phyloP scores from a whole-genome alignment of 768 basidiomycete genomes.

The Lactarius tabidus region DNA sequence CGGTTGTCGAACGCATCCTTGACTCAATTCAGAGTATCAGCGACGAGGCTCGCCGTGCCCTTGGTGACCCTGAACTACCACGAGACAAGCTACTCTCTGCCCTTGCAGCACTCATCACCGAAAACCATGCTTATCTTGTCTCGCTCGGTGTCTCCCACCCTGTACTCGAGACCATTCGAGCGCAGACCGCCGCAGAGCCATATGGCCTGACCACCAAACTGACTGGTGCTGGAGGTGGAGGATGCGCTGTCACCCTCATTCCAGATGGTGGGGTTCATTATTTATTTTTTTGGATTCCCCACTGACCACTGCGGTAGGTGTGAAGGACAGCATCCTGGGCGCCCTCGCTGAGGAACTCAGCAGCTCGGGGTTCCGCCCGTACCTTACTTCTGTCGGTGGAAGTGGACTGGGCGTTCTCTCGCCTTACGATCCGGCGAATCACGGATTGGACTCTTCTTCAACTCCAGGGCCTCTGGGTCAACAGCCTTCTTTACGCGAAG shows the following conservation, averaged over 20 bases:
- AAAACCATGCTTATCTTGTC: conserved; percentile 86
- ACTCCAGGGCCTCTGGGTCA: conserved; percentile 29
- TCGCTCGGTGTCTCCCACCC: conserved; percentile 90
- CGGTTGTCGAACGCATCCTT: conserved; percentile 71
- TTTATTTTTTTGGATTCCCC: conserved; percentile 2
- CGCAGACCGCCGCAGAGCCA: conserved; percentile 58
- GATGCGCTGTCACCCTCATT: conserved; percentile 93
- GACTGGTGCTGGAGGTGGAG: conserved; percentile 97
- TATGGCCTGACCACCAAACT: conserved; percentile 85
- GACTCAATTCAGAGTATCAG: conserved; percentile 80
- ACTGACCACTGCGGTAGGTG: conserved; percentile 46
- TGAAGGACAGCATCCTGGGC: conserved; percentile 54
- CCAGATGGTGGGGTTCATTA: conserved; percentile 70
- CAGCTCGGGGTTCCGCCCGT: conserved; percentile 68
- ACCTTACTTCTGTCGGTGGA: conserved; percentile 91
- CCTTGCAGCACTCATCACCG: conserved; percentile 76
- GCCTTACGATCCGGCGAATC: conserved; percentile 39
- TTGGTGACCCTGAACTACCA: conserved; percentile 70
- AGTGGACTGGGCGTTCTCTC: conserved; percentile 86
- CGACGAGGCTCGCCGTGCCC: conserved; percentile 69
- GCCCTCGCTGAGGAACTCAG: conserved; percentile 58
- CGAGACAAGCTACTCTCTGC: conserved; percentile 60
- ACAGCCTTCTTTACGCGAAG: conserved; percentile 21
- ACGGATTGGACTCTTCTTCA: conserved; percentile 21
- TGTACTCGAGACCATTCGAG: conserved; percentile 73